Base-by-base conservation (phyloP, 257 asterid species). In the Solanum appendiculatum region DNA sequence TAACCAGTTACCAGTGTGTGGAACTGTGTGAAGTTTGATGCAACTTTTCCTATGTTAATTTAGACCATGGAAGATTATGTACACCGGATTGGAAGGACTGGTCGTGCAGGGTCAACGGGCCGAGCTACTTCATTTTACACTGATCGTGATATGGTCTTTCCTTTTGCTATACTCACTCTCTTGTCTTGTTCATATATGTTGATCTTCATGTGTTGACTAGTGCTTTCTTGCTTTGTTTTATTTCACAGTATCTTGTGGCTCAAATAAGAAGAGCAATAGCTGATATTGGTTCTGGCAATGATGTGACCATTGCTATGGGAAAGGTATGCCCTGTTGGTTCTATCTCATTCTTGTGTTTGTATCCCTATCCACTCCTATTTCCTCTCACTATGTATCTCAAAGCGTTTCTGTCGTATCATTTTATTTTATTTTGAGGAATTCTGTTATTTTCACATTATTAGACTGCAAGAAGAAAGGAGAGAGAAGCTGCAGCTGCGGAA, bases 21-120 rank as follows among this genome's bases (percentile, higher is more conserved):
- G 42, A 81, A 48, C 44, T 46, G 68, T 48, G 31, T 46, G 29
- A 81, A 14, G 9, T 58, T 27, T 82, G 60, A 60, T 44, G 31
- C 84, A 60, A 51, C 83, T 82, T 46, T 72, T 46, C 86, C 87
- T n/a, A 44, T 33, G 18, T 89, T 51, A 88, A 87, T 87, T 64
- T 86, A 93, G 98, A 91, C 98, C 74, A 95, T 95, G 98, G 99
- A 96, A 91, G 98, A 96, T 88, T 96, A 95, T 85, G 98, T 96
- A 40, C 99, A 95, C 90, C 94, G 99, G 56, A 93, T 96, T 87
- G 99, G 99, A 84, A 91, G 99, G 89, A 96, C 99, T 20, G 99
- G 99, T 77, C 98, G 98, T 87, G 98, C 98, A 20, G 98, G 98
- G 77, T 92, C 97, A 80, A 94, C 98, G 34, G 98, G 98, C 88